These are phyloP conservation scores for Oryza punctata DNA, from an alignment of 176 grass and related monocot genomes.

Conservation along the genomic window DNA sequence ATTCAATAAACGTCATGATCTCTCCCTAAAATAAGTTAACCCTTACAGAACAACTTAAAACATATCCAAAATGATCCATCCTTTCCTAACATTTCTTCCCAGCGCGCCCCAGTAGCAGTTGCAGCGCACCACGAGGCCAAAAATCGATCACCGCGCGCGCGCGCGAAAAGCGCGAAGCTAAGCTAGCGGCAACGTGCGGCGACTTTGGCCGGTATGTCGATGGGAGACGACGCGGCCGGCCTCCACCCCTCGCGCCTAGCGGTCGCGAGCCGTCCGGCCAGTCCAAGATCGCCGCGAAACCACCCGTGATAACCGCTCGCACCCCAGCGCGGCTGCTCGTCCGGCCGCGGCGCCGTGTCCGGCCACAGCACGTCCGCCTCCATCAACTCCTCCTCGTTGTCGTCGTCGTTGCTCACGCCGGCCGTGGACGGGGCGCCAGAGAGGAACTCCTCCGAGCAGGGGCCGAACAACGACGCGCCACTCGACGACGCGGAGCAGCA, in stretches of 20 bases:
- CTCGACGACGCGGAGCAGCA: not conserved
- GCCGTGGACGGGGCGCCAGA: not conserved
- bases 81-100: too few relatives aligned
- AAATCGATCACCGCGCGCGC: not conserved
- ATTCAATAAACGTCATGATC: not conserved
- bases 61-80: too few relatives aligned
- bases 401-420: not conserved
- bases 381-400: slow-evolving; percentile 37
- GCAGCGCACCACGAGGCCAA: not conserved
- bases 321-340: not conserved
- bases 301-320: not conserved
- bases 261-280: not conserved
- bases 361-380: slow-evolving; percentile 63
- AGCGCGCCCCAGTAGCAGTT: too few relatives aligned
- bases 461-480: not conserved
- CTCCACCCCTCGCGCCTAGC: not conserved
- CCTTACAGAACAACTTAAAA: not conserved
- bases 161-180: not conserved
- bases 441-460: slow-evolving; percentile 1
- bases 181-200: not conserved
- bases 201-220: slow-evolving; percentile 21
- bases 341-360: slow-evolving; percentile 15
- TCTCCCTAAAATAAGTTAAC: too few relatives aligned
- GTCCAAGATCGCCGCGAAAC: not conserved
- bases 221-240: slow-evolving; percentile 25